These are phyloP conservation scores for Beauveria bassiana DNA, from an alignment of 2,329 filamentous ascomycete species.

Conservation along the genomic window DNA sequence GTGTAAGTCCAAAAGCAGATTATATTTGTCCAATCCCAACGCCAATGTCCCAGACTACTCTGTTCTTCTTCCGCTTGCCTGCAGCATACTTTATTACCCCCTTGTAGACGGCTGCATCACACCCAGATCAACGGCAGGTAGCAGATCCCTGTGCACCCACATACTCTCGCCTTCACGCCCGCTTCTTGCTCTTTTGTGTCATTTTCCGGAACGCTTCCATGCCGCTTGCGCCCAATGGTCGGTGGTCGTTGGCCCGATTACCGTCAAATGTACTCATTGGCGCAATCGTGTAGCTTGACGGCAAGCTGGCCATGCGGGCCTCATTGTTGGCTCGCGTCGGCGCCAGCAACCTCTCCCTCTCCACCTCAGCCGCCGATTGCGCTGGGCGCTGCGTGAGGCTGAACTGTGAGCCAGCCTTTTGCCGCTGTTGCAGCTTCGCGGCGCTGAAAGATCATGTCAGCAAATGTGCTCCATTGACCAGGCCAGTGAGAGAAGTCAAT, in stretches of 20 bases:
- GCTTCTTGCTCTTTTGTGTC: constrained; percentile 56
- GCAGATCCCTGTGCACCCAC: no score
- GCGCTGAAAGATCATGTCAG: constrained; percentile 29
- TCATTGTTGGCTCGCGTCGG: constrained; percentile 48
- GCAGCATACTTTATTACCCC: no score
- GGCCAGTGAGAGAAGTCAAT: no score
- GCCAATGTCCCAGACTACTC: constrained; percentile 1
- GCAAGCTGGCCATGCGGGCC: constrained; percentile 46
- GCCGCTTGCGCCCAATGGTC: constrained; percentile 55
- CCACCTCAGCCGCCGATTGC: constrained; percentile 37
- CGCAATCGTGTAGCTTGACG: constrained; percentile 51
- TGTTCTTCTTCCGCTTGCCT: not conserved
- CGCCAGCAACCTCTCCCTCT: constrained; percentile 51
- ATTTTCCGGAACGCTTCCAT: constrained; percentile 59
- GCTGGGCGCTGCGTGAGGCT: constrained; percentile 42
- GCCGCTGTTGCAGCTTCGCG: constrained; percentile 44
- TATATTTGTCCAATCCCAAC: not conserved
- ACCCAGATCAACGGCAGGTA: no score
- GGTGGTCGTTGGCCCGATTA: constrained; percentile 41
- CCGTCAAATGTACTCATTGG: constrained; percentile 55
- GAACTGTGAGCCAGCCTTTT: constrained; percentile 40
- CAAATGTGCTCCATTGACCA: not conserved
- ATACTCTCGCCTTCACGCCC: constrained; percentile 12
- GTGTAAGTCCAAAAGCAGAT: not conserved
- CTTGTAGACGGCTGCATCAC: no score